Conservation (phyloP, 2,329 filamentous ascomycete species). For the Colletotrichum musae region DNA sequence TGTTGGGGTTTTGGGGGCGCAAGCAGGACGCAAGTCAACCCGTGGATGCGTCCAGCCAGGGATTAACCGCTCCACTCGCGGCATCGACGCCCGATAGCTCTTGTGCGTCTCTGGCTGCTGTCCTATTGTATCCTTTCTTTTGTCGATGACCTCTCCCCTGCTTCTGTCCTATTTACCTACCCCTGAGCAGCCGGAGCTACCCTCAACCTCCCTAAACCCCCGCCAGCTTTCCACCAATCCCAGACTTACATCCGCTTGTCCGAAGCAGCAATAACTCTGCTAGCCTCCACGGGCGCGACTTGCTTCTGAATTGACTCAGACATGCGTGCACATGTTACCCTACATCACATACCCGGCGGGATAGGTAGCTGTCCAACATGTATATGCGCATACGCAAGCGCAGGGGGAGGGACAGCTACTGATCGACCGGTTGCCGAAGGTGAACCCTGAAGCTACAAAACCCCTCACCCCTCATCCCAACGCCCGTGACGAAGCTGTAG, state of each 20-base stretch:
- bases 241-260: constrained; percentile 25
- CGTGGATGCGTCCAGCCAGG: constrained; percentile 5
- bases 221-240: constrained; percentile 34
- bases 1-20: constrained; percentile 21
- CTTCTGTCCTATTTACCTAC: neutral
- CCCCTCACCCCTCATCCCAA: constrained; percentile 31
- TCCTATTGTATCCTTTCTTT: constrained; percentile 36
- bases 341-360: constrained; percentile 12
- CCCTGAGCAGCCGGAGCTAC: neutral
- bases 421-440: constrained; percentile 23
- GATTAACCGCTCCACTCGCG: constrained; percentile 18
- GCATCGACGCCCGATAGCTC: constrained; percentile 16
- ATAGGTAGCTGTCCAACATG: neutral
- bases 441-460: constrained; percentile 37
- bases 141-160: constrained; percentile 32
- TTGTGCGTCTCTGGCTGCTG: constrained; percentile 4
- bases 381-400: constrained; percentile 3
- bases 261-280: constrained; percentile 10
- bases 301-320: constrained; percentile 31
- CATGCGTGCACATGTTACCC: neutral
- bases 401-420: neutral
- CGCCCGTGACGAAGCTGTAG: neutral
- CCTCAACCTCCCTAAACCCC: constrained; percentile 24
- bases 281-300: neutral
- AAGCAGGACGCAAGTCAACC: neutral